Base-by-base conservation (phyloP, 2,329 filamentous ascomycete genomes). In the Chaetomiaceae sp. region DNA sequence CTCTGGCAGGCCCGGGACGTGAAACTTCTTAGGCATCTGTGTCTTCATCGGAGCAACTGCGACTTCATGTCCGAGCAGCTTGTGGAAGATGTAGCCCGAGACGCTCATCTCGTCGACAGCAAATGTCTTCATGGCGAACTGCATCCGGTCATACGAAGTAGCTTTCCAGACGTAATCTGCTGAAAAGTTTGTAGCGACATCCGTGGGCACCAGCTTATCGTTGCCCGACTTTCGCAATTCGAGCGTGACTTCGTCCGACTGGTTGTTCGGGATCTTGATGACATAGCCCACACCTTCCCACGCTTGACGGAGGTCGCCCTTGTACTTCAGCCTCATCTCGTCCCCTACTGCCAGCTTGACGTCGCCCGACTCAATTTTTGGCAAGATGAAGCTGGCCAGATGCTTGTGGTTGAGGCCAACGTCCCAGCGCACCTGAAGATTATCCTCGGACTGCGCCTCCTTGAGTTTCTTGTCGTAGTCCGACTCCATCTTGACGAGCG, bases 81-180 rank as follows among this genome's bases (percentile, higher is more conserved):
- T 94, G 69, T 99, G 94, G 75, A 97, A 99, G 60, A 99, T 96
- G 72, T 96, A 99, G 33, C 94, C 94, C 20, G 94, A 97, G 38
- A 99, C 92, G 66, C 91, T 96, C 87, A 95, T 89, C 71, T 99
- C 94, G 63, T 99, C 92, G 40, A 97, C 85, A 5, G 94, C 94
- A 67, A 99, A 99, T 0, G 90, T 97, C 78, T 96, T 97, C 92
- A 99, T 97, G 50, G 94, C 95, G 61, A 91, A 84, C 70, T 99
- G 94, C 94, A 99, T 99, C 58, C 94, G 91, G 66, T 99, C 94
- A 68, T 99, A 99, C 0, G 92, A 97, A 0, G 95, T 99, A 13
- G 95, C 94, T 69, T 99, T 99, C 94, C 94, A 99, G 51, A 99
- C 94, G 66, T 99, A 99, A 69, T 99, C 94, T 60, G 92, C 94